phyloP scores from a whole-genome alignment of 129 eudicot genomes.

The Escallonia herrerae region DNA sequence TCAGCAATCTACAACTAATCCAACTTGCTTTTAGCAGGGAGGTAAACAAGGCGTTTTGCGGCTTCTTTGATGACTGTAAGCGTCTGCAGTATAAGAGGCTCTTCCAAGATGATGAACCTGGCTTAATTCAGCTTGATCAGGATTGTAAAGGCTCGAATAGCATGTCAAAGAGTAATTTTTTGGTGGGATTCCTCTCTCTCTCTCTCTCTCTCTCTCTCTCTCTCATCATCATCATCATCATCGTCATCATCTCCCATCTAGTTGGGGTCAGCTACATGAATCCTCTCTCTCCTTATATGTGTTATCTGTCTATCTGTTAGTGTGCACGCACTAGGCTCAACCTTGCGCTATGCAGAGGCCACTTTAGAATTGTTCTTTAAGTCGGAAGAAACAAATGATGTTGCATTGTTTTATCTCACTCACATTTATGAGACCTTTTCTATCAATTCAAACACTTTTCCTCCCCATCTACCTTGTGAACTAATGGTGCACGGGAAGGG shows the following conservation, averaged over 20 bases:
- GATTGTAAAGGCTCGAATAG: conserved; percentile 15
- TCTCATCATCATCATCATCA: too few species aligned
- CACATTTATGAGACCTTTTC: too few species aligned
- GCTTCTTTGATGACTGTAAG: conserved; percentile 55
- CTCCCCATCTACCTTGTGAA: too few species aligned
- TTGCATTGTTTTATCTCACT: too few species aligned
- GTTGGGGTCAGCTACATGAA: too few species aligned
- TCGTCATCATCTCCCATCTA: neutral
- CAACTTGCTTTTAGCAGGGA: conserved; percentile 40
- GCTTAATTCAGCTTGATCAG: conserved; percentile 20
- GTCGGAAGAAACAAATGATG: too few species aligned
- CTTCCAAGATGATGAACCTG: conserved; percentile 14
- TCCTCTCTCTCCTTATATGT: neutral
- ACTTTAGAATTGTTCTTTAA: too few species aligned
- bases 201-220: too few species aligned
- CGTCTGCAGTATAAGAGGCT: conserved; percentile 28
- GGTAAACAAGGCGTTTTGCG: conserved; percentile 86
- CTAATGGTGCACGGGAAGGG: too few species aligned
- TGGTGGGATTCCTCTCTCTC: conserved; percentile 20
- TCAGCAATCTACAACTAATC: neutral
- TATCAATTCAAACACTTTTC: too few species aligned
- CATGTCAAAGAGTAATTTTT: conserved; percentile 11
- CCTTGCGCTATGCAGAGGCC: too few species aligned
- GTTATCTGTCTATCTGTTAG: neutral
- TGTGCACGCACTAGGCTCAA: too few species aligned